Evolutionary conservation across 2,329 filamentous ascomycete genomes (phyloP).

Genomic region (Penicillium sp.): DNA sequence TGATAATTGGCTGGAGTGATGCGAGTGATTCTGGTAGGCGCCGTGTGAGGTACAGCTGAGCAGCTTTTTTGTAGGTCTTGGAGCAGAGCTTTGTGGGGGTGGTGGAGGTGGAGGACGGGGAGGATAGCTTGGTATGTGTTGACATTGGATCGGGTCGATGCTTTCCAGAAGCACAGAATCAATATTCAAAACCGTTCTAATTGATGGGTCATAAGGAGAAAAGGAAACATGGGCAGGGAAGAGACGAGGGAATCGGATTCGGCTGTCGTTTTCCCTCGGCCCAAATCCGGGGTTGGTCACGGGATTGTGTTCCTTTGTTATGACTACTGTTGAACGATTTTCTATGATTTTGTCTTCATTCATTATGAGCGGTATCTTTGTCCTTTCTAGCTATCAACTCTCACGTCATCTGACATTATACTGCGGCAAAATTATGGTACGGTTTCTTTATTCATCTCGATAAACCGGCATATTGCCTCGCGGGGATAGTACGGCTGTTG

Average conservation of each 20-base stretch:
- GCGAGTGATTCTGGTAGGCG: constrained; percentile 84
- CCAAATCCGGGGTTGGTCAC: constrained; percentile 34
- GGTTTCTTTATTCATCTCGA: too few relatives aligned
- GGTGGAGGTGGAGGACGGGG: constrained; percentile 65
- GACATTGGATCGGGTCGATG: constrained; percentile 36
- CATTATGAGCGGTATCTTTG: too few relatives aligned
- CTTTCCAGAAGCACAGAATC: not conserved
- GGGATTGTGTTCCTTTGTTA: constrained; percentile 20
- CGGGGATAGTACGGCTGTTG: too few relatives aligned
- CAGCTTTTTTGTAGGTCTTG: constrained; percentile 89
- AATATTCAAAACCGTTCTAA: not conserved
- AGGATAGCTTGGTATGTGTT: constrained; percentile 54
- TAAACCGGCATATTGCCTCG: too few relatives aligned
- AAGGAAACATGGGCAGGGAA: not conserved
- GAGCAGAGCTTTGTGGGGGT: constrained; percentile 62
- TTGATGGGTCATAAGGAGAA: constrained; percentile 1
- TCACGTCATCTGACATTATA: too few relatives aligned
- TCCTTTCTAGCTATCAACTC: too few relatives aligned
- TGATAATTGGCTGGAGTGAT: constrained; percentile 76
- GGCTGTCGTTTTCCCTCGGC: constrained; percentile 34
- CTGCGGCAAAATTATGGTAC: too few relatives aligned
- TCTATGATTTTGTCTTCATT: too few relatives aligned
- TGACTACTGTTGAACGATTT: too few relatives aligned
- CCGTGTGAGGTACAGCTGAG: constrained; percentile 89
- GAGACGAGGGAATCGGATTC: constrained; percentile 14